Percentiles rank a stretch among this genome's conserved stretches.
Evolutionary conservation across 1,284 basidiomycete species (phyloP).

Genomic region (Leccinum subatratum): DNA sequence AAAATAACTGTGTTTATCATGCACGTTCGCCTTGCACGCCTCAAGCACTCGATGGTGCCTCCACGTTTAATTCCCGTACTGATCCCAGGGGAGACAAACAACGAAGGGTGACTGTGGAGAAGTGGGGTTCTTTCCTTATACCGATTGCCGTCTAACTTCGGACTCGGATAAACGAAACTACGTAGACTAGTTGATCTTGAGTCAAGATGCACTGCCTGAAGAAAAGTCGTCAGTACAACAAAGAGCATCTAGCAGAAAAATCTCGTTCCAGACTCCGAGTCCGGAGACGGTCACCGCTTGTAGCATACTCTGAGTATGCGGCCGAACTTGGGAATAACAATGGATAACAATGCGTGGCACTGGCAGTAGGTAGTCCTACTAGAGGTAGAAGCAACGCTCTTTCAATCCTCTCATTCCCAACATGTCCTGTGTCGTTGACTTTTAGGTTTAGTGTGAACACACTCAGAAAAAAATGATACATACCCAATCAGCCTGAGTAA

Average conservation of each 20-base stretch:
- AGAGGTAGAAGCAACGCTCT: conserved; percentile 72
- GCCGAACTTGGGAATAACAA: too few species aligned
- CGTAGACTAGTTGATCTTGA: too few species aligned
- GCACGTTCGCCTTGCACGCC: conserved; percentile 28
- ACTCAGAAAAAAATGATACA: conserved; percentile 23
- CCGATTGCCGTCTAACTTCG: not conserved
- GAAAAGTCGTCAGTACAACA: too few species aligned
- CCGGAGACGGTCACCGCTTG: too few species aligned
- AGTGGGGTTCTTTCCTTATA: not conserved
- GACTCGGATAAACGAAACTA: too few species aligned
- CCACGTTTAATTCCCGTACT: conserved; percentile 1
- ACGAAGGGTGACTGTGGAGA: not conserved
- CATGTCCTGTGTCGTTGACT: conserved; percentile 47
- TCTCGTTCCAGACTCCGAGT: too few species aligned
- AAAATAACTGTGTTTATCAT: conserved; percentile 1
- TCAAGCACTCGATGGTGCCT: too few species aligned
- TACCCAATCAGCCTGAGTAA: conserved; percentile 85
- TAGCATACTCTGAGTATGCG: too few species aligned
- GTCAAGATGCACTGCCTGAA: too few species aligned
- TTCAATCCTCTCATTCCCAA: conserved; percentile 75
- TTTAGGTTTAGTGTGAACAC: conserved; percentile 11
- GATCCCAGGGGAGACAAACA: not conserved
- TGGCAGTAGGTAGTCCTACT: conserved; percentile 24
- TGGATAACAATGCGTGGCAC: not conserved
- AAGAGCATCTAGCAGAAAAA: too few species aligned